These are phyloP conservation scores for Salix brachista DNA, from an alignment of 345 rosid genomes.

Conservation along the genomic window DNA sequence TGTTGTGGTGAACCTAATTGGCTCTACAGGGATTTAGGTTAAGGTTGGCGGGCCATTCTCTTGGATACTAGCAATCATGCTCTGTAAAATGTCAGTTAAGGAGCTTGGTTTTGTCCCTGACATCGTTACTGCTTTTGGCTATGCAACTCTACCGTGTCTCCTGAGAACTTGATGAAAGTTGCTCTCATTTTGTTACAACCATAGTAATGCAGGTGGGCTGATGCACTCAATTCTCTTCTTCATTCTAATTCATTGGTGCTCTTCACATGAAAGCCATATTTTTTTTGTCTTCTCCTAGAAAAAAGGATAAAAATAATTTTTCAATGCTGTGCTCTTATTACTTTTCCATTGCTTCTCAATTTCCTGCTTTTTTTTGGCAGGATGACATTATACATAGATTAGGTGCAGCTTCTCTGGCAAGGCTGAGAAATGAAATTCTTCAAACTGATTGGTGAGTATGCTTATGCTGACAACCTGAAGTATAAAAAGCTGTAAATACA, in stretches of 20 bases:
- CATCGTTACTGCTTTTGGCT: conserved; percentile 77
- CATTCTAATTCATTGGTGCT: conserved; percentile 1
- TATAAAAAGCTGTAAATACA: background rate
- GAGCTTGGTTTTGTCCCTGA: conserved; percentile 81
- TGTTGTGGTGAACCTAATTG: conserved; percentile 28
- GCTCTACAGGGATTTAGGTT: conserved; percentile 83
- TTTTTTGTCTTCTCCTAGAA: background rate
- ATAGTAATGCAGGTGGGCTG: conserved; percentile 86
- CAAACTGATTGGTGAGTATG: conserved; percentile 74
- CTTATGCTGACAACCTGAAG: background rate
- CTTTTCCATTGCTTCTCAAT: background rate
- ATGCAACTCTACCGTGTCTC: conserved; percentile 95
- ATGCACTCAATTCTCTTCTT: background rate
- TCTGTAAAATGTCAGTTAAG: conserved; percentile 55
- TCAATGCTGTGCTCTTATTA: background rate
- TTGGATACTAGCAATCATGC: conserved; percentile 87
- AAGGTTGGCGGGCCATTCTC: conserved; percentile 95
- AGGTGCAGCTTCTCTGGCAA: conserved; percentile 65
- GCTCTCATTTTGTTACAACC: conserved; percentile 78
- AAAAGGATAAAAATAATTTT: background rate
- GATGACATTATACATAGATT: conserved; percentile 86
- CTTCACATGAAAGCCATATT: background rate
- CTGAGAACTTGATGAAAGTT: conserved; percentile 76
- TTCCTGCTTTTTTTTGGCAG: conserved; percentile 32
- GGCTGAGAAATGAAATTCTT: conserved; percentile 81